A percentile compares a stretch with the other conserved stretches of the same genome.
Conservation (phyloP, 2,329 filamentous ascomycete genomes). For the Plenodomus lindquistii region DNA sequence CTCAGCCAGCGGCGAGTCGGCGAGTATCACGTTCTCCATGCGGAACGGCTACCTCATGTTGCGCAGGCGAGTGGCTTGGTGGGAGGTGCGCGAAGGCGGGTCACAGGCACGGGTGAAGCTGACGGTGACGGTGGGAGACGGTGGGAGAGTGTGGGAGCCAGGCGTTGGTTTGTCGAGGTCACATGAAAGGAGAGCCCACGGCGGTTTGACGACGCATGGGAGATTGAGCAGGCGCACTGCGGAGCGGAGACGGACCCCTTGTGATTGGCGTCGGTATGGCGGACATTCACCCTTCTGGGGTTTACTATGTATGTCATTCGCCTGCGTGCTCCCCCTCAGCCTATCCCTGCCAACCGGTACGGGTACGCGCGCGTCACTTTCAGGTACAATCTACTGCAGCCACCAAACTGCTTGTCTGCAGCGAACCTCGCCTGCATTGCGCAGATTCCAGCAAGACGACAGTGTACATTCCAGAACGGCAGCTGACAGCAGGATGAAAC, state of each 20-base stretch:
- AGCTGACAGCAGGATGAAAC: background rate
- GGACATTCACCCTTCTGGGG: conserved; percentile 5
- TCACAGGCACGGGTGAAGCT: background rate
- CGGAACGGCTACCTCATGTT: conserved; percentile 33
- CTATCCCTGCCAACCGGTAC: conserved; percentile 5
- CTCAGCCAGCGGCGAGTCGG: conserved; percentile 84
- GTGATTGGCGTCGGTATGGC: conserved; percentile 19
- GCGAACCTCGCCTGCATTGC: background rate
- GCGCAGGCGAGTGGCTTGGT: conserved; percentile 21
- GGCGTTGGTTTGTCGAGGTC: background rate
- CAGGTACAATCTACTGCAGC: conserved; percentile 1
- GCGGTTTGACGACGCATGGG: conserved; percentile 12
- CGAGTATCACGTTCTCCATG: conserved; percentile 88
- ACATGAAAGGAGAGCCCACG: conserved; percentile 14
- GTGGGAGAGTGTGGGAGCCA: conserved; percentile 3
- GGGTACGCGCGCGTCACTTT: conserved; percentile 6
- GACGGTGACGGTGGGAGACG: conserved; percentile 6
- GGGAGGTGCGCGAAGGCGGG: conserved; percentile 15
- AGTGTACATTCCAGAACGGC: background rate
- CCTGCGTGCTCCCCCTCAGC: background rate
- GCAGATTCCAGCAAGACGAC: background rate
- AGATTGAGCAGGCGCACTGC: conserved; percentile 6
- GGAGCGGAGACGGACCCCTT: conserved; percentile 23
- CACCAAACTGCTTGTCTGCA: background rate
- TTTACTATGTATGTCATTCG: background rate